Base-by-base conservation (phyloP, 164 flowering plant species). In the Stephania japonica region DNA sequence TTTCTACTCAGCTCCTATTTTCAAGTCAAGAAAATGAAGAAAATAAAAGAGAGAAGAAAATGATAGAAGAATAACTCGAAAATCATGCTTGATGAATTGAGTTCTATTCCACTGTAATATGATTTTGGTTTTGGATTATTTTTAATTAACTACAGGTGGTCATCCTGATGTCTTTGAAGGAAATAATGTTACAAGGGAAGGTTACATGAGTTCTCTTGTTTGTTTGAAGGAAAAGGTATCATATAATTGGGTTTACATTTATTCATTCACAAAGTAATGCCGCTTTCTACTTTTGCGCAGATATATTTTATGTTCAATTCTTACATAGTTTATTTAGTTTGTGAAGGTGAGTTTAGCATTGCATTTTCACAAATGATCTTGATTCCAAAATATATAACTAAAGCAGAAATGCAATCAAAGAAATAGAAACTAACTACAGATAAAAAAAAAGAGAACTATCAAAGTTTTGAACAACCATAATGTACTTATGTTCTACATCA, bases 181-280 rank as follows among this genome's bases (percentile, higher is more conserved):
- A 12, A 76, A 88, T 75, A 97, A 97, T 11, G 68, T 82, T 21
- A 67, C 95, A 25, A 49, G 26, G 0, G 97, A 90, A 81, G 86
- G 80, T 63, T 96, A 93, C 76, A 82, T 79, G n/a, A 91, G 27
- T 56, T 98, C 93, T 78, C 93, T 96, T 59, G 90, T 83, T 73
- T 93, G 91, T 73, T 80, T 96, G 77, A 96, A 93, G 89, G 80
- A 72, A 74, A 95, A 95, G 96, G 99, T 92, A 24, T 3, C 49
- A 8, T 44, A 44, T 44, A 9, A 21, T 64, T 2, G 21, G 4
- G 25, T 1, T 61, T 11, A 59, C 47, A 13, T 42, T 49, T 38
- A 10, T 53, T 53, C 61, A 12, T 53, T 53, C 61, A 18, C 6
- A 1, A 13, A 53, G 61, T 16, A 53, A 12, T 16, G 14, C 19